Base-by-base conservation (phyloP, 1,139 yeast genomes). In the Taphrina betulina region DNA sequence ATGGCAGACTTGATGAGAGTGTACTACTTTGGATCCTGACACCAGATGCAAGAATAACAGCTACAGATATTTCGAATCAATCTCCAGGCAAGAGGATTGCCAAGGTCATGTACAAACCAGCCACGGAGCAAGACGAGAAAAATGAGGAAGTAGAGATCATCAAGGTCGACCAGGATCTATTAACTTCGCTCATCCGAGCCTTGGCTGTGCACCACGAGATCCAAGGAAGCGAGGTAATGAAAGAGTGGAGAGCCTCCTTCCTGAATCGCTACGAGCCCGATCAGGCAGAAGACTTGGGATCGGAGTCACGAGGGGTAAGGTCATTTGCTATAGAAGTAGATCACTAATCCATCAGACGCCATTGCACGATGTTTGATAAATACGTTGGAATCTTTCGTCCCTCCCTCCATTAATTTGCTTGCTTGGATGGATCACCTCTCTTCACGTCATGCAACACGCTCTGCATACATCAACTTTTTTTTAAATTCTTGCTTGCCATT, bases 21-120 rank as follows among this genome's bases (percentile, higher is more conserved):
- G 17, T 50, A 2, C 12, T 40, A 40, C 20, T 50, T 2, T 50
- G 54, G 54, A 14, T 50, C 19, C 17, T 50, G 41, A 40, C 54
- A 16, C 46, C 44, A 10, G 54, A 50, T 17, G 31, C 44, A 19
- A 16, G 46, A 17, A 34, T 50, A 2, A 43, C 48, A 1, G 38
- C 48, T 5, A 19, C 48, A 5, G 26, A 19, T 5, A 10, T 43
- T 4, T 17, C 19, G 17, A 16, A 31, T 31, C 12, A 17, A 1
- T 31, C 48, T 7, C 48, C 48, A 1, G 48, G 48, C 2, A 3
- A 8, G 19, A 7, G 48, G 2, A 29, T 43, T 5, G 3, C 4
- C 29, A 43, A 43, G 20, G 29, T 43, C 38, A 29, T 43, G 38
- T 43, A 43, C 17, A 16, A 28, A 1, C 17, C n/a, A 22, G n/a